Conservation (phyloP, 345 rosid genomes). For the Combretum micranthum region DNA sequence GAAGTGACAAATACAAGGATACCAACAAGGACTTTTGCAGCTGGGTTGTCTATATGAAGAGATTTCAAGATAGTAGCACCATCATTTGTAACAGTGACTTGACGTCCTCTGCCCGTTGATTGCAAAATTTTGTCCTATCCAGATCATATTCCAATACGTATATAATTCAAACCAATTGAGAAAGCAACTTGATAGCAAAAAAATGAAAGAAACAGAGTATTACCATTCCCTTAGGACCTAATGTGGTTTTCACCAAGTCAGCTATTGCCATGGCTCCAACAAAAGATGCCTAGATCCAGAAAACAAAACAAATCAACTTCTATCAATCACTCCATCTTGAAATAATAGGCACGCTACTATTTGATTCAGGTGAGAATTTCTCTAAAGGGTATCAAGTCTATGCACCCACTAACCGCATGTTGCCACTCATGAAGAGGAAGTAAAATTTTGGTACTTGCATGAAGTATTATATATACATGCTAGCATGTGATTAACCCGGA, state of each 20-base stretch:
- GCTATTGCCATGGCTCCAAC: constrained; percentile 91
- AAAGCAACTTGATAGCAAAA: neutral
- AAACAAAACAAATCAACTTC: no score
- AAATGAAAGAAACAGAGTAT: neutral
- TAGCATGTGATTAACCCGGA: no score
- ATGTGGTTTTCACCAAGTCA: constrained; percentile 84
- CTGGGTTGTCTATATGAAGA: constrained; percentile 88
- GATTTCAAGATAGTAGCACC: constrained; percentile 97
- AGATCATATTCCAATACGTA: constrained; percentile 12
- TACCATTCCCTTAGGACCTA: constrained; percentile 99
- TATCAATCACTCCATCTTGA: no score
- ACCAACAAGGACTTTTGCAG: constrained; percentile 97
- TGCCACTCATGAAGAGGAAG: no score
- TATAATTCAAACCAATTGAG: neutral
- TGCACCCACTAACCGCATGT: no score
- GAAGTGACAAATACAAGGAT: constrained; percentile 21
- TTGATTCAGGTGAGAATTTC: no score
- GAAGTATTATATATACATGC: no score
- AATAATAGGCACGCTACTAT: no score
- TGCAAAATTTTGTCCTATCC: constrained; percentile 87
- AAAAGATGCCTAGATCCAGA: constrained; percentile 58
- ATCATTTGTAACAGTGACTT: constrained; percentile 86
- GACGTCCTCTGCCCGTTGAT: constrained; percentile 82
- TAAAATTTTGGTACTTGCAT: no score
- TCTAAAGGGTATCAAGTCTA: no score